These are phyloP conservation scores for Microglena sp. DNA, from an alignment of 139 green algal species.

Conservation along the genomic window DNA sequence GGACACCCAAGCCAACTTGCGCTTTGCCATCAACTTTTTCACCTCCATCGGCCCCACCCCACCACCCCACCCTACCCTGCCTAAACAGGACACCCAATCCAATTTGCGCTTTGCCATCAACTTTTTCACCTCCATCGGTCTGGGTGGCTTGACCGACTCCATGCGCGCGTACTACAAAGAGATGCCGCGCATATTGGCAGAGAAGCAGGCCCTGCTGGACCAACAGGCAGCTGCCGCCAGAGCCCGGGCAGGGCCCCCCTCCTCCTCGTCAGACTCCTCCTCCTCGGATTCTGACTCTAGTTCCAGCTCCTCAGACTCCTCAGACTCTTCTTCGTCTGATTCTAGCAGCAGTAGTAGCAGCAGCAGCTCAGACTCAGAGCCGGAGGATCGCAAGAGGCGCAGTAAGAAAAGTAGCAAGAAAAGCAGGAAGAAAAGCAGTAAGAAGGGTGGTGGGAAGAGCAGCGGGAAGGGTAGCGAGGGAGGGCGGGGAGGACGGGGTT, in stretches of 20 bases:
- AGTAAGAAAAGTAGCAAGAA: too few species aligned
- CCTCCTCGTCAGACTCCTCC: neutral
- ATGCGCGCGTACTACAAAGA: conserved; percentile 68
- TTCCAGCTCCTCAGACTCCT: conserved; percentile 4
- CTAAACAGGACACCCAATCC: conserved; percentile 12
- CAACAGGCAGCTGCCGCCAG: conserved; percentile 2
- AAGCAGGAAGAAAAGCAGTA: too few species aligned
- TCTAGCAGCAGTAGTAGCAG: conserved; percentile 17
- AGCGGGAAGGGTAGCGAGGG: too few species aligned
- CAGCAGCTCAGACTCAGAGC: neutral
- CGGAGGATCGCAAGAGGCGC: neutral
- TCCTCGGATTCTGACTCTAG: neutral
- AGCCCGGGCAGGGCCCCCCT: conserved; percentile 3
- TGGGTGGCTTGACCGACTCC: conserved; percentile 89
- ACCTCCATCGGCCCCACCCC: conserved; percentile 96
- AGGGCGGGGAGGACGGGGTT: too few species aligned
- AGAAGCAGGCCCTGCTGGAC: conserved; percentile 15
- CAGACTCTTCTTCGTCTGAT: conserved; percentile 9
- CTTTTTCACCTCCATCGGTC: conserved; percentile 98
- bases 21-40: conserved; percentile 99
- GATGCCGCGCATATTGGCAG: conserved; percentile 31
- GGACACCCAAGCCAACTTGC: conserved; percentile 64
- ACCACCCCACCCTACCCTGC: too few species aligned
- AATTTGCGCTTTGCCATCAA: conserved; percentile 99
- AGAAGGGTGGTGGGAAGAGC: too few species aligned